Evolutionary conservation across 768 basidiomycete species (phyloP), one percentile per base, ranked within the genome.

Genomic region (Macrolepiota fuliginosa): DNA sequence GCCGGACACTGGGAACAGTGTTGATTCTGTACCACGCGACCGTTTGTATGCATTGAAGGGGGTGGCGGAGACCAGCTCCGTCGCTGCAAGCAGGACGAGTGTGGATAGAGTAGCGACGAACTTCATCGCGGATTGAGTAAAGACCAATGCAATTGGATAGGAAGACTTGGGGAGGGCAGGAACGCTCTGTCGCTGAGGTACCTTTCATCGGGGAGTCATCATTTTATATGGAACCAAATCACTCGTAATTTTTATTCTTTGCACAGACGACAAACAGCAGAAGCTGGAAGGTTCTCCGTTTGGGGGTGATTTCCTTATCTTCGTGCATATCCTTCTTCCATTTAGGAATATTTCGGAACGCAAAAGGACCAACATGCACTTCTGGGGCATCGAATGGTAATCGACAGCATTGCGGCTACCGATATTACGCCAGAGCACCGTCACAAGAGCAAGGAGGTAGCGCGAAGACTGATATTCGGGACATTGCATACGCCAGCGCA

Each of bases 1-100:
- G 32, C 53, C 42, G 15, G 62, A 58, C 1, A 64, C 35, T 2
- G 66, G 66, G 42, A 67, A 67, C 36, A 67, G 56, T 22, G 57
- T 54, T 10, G 59, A 52, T 36, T 45, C 22, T 1, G 37, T 51
- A 9, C 56, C 54, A 22, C 29, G 13, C 19, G 55, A 56, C 13
- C 58, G 57, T 24, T 47, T 54, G 24, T 53, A 37, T 54, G 56
- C 52, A 19, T 56, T 37, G n/a, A 42, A 42, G 17, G 58, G 59
- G 17, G 54, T 36, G 40, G 59, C 54, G 50, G 55, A 52, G 59
- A 50, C 40, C 47, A 52, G 54, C 58, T 45, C 42, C n/a, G 51
- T 37, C 22, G 54, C 47, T 27, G 32, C 63, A 37, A 56, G 35
- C 57, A 64, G 52, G 58, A 39, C 27, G 45, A 60, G 11, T 19